Conservation (phyloP, 2,329 filamentous ascomycete species). For the Drechslerella coelobrocha region DNA sequence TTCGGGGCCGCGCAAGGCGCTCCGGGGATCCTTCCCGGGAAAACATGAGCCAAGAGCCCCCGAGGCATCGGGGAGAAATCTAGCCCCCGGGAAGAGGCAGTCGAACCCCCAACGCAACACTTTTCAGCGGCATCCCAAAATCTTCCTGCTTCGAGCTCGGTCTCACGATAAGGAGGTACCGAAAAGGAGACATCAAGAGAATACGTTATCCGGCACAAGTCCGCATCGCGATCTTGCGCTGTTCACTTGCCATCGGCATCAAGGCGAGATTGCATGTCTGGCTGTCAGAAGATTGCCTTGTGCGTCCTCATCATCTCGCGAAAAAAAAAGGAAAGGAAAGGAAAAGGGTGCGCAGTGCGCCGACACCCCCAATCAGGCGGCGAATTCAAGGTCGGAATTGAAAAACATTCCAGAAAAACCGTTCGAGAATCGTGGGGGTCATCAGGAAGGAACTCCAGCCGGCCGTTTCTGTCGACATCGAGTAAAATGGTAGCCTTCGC, state of each 20-base stretch:
- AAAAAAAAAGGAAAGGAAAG: background rate
- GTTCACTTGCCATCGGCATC: constrained; percentile 31
- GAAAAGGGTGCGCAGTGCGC: no score
- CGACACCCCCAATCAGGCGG: constrained; percentile 8
- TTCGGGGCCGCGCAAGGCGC: constrained; percentile 3
- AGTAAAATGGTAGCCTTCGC: background rate
- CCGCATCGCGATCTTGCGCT: constrained; percentile 40
- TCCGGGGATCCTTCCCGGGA: constrained; percentile 6
- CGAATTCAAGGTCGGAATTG: constrained; percentile 20
- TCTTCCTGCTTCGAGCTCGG: background rate
- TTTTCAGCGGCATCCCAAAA: background rate
- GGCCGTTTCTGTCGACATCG: background rate
- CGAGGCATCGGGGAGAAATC: background rate
- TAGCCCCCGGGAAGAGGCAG: background rate
- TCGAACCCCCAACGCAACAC: background rate
- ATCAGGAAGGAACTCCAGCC: background rate
- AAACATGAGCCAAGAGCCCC: background rate
- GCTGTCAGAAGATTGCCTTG: constrained; percentile 9
- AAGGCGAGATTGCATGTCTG: constrained; percentile 37
- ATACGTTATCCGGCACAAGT: constrained; percentile 42
- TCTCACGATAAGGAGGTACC: background rate
- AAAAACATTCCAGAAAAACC: constrained; percentile 39
- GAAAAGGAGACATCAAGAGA: background rate
- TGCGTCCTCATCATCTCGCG: background rate
- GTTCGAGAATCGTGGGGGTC: constrained; percentile 29